phyloP scores from a whole-genome alignment of 2,329 filamentous ascomycete species.

The Colletotrichum musae region DNA sequence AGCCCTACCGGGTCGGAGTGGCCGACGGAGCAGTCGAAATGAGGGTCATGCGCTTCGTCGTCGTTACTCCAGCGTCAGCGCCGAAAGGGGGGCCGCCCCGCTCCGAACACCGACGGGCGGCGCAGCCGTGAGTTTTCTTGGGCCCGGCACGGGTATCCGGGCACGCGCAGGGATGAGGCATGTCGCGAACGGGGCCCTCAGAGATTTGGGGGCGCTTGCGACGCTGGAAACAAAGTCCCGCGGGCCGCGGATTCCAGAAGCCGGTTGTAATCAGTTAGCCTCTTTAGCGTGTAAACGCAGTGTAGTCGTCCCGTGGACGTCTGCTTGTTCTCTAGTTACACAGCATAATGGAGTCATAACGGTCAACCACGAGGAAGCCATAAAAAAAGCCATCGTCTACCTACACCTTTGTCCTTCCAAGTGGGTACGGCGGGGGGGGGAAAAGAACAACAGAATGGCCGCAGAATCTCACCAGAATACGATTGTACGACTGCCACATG shows the following conservation, averaged over 20 bases:
- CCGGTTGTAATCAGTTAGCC: background rate
- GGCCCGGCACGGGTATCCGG: constrained; percentile 31
- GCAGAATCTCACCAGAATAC: constrained; percentile 15
- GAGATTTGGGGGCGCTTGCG: constrained; percentile 1
- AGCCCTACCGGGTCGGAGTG: constrained; percentile 18
- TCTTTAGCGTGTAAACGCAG: too few species aligned
- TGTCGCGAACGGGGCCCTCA: constrained; percentile 1
- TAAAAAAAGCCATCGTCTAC: background rate
- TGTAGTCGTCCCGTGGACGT: too few species aligned
- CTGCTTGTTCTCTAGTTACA: too few species aligned
- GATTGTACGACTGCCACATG: constrained; percentile 1
- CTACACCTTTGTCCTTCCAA: background rate
- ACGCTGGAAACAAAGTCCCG: constrained; percentile 10
- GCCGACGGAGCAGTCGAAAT: constrained; percentile 24
- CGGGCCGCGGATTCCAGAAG: constrained; percentile 32
- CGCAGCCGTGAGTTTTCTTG: constrained; percentile 23
- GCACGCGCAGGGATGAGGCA: constrained; percentile 23
- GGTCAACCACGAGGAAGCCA: too few species aligned
- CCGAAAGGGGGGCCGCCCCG: constrained; percentile 21
- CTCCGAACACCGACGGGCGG: constrained; percentile 26
- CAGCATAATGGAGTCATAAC: too few species aligned
- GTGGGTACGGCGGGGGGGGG: constrained; percentile 36
- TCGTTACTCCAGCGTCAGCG: background rate
- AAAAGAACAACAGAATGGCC: constrained; percentile 13
- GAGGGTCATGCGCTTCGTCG: constrained; percentile 28